Evolutionary conservation across 306 rosid genomes (phyloP).

Genomic region (Crotalaria pallida): DNA sequence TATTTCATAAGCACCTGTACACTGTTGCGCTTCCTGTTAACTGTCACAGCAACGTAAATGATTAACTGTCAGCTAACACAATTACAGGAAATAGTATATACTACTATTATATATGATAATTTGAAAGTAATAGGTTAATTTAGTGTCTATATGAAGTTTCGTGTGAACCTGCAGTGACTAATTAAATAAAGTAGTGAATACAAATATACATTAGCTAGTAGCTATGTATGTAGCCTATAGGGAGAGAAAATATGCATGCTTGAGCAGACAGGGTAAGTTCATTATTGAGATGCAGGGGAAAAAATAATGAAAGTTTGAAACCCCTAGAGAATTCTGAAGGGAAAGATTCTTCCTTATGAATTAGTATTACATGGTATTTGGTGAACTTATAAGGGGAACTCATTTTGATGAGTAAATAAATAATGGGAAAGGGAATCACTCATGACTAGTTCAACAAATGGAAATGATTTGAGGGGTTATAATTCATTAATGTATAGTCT

Average conservation of each 20-base stretch:
- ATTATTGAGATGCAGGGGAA: neutral
- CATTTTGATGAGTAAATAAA: neutral
- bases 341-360: conserved; percentile 23
- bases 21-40: neutral
- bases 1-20: neutral
- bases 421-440: conserved; percentile 21
- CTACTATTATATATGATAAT: no score
- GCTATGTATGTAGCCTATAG: neutral
- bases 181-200: neutral
- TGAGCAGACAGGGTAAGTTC: conserved; percentile 2
- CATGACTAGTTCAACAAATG: conserved; percentile 12
- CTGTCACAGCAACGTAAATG: conserved; percentile 13
- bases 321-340: conserved; percentile 11
- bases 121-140: neutral
- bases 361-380: neutral
- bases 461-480: conserved; percentile 19
- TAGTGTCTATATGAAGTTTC: neutral
- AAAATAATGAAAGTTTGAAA: neutral
- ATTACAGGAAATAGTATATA: conserved; percentile 1
- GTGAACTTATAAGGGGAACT: no score
- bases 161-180: neutral
- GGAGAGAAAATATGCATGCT: neutral
- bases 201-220: no score
- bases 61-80: conserved; percentile 15
- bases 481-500: conserved; percentile 9